phyloP scores from a whole-genome alignment of 805 yeast genomes.

The Barnettozyma botsteinii region DNA sequence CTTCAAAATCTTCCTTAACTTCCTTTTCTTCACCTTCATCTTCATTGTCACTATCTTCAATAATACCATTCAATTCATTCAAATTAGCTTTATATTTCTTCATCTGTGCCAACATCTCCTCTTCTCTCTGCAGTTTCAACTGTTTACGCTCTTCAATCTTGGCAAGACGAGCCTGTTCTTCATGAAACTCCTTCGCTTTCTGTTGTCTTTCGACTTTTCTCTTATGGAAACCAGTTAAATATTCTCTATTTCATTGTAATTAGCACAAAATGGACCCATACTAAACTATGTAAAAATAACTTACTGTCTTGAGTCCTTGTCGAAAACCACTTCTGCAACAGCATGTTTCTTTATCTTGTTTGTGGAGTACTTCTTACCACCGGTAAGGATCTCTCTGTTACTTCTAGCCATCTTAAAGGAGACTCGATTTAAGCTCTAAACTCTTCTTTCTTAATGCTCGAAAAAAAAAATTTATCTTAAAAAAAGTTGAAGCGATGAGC shows the following conservation, averaged over 20 bases:
- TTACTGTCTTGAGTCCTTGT: conserved; percentile 60
- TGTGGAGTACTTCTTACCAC: conserved; percentile 74
- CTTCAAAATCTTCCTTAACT: conserved; percentile 21
- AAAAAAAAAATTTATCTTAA: background rate
- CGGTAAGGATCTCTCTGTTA: conserved; percentile 83
- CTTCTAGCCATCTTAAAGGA: conserved; percentile 26
- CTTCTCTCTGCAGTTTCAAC: conserved; percentile 61
- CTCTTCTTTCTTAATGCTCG: background rate
- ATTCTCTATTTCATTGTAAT: conserved; percentile 41
- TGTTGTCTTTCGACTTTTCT: conserved; percentile 85
- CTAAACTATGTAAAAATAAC: conserved; percentile 11
- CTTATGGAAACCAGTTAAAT: conserved; percentile 92
- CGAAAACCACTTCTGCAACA: conserved; percentile 81
- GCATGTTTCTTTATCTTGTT: conserved; percentile 61
- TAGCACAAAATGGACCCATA: background rate
- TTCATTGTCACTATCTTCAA: conserved; percentile 26
- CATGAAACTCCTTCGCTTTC: conserved; percentile 68
- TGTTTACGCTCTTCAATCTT: conserved; percentile 71
- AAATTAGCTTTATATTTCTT: conserved; percentile 48
- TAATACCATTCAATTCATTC: conserved; percentile 23
- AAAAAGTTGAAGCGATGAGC: too few relatives aligned
- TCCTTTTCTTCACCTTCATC: conserved; percentile 20
- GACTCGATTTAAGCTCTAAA: background rate
- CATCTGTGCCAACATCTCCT: conserved; percentile 58
- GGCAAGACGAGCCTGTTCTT: conserved; percentile 70